phyloP scores from a whole-genome alignment of 768 basidiomycete genomes.

The Lactarius indigo region DNA sequence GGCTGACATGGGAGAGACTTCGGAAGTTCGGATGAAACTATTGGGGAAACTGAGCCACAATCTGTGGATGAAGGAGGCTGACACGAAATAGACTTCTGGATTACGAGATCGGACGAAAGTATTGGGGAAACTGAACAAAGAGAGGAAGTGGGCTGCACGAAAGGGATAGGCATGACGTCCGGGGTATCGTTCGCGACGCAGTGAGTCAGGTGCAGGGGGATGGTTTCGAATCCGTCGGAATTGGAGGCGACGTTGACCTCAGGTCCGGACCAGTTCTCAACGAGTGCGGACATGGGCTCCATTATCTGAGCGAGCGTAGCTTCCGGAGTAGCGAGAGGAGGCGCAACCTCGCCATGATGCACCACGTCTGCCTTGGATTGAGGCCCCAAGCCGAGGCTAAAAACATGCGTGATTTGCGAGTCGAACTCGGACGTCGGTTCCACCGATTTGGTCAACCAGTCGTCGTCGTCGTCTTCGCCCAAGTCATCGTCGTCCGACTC shows the following conservation, averaged over 20 bases:
- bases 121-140: not conserved
- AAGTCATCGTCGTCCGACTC: not conserved
- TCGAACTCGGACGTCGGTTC: conserved; percentile 1
- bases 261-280: conserved; percentile 6
- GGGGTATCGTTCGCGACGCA: not conserved
- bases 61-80: conserved; percentile 12
- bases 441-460: not conserved
- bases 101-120: not conserved
- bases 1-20: not conserved
- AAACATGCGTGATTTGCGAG: conserved; percentile 2
- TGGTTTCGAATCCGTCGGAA: not conserved
- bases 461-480: not conserved
- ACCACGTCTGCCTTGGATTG: not conserved
- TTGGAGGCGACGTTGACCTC: not conserved
- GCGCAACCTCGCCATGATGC: not conserved
- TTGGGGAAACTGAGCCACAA: not conserved
- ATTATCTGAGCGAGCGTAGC: not conserved
- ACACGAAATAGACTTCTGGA: not conserved
- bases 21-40: not conserved
- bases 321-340: not conserved
- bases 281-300: conserved; percentile 14
- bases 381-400: not conserved
- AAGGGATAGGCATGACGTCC: not conserved
- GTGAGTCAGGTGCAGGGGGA: not conserved
- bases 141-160: not conserved